Base-by-base conservation (phyloP, 2,329 filamentous ascomycete genomes). In the Sporothrix pallida region DNA sequence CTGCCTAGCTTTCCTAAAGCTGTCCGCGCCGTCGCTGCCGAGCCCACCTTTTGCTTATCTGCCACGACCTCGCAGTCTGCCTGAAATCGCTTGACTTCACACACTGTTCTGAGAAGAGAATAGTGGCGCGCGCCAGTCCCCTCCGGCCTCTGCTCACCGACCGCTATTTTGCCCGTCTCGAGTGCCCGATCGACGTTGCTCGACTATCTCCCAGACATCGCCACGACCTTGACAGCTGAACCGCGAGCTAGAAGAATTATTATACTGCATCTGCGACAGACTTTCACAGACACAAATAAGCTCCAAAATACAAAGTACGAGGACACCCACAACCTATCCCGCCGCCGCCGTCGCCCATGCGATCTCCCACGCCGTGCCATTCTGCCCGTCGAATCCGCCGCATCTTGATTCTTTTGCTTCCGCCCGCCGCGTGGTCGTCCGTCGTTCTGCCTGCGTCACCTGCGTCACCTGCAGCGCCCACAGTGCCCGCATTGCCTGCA, bases 1-100 rank as follows among this genome's bases (percentile, higher is more conserved):
- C 50, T 56, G 67, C 67, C 50, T 54, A 58, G 50, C 68, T 52
- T 69, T 37, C 26, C 13, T 5, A 68, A 46, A 15, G 15, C 46
- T 52, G 65, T 54, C 48, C 65, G 65, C 65, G 26, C 68, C 68
- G 68, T 70, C 68, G 68, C 68, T 44, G 68, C 68, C 68, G 68
- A 70, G 44, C 37, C 68, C 68, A 70, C 68, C 52, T 54, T 42
- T 37, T 56, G 31, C 68, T 70, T 70, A 70, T 70, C 68, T 58
- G 31, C 17, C 52, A 23, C 52, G 20, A 20, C n/a, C 42, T 67
- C 13, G 42, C 58, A 10, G 58, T 15, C 60, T 10, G 17, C 42
- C 62, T 65, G 62, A 37, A 65, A 46, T 48, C 42, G 31, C 31
- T 37, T 37, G 31, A 37, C 31, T 37, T 46, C 10, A 31, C 62